Evolutionary conservation across 805 yeast genomes (phyloP), one percentile per base, ranked within the genome.

Genomic region (Candida bentonensis): DNA sequence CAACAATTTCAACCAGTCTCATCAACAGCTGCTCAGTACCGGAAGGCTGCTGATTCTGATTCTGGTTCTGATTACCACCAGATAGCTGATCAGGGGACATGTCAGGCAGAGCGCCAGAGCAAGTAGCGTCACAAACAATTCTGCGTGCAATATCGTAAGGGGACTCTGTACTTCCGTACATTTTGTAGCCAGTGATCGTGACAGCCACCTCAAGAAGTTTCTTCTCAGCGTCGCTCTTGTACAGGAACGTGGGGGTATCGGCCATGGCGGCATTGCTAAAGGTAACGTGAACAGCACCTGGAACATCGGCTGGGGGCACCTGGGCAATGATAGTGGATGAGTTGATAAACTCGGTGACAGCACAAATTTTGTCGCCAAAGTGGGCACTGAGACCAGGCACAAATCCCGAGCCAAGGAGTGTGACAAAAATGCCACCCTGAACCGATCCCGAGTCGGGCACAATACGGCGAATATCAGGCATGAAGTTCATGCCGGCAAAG

Each of bases 381-480:
- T 81, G 81, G n/a, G 89, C 95, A 21, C 69, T 67, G 46, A 89
- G 66, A 0, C 94, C 95, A 15, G 82, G 82, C 44, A 79, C 77
- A 69, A 92, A 92, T 47, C 86, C 83, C 42, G 79, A 72, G 2
- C 98, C 98, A 39, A 92, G 66, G 42, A 92, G 66, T 0, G 98
- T 92, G 5, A 92, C 84, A 60, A 89, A 98, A 34, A 88, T 80
- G 17, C 98, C 99, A 51, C 99, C 99, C 50, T 95, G 73, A 11
- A 86, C 74, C 9, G 96, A 95, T 2, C 99, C 99, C 60, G 84
- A 92, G 0, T 92, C 81, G 1, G 99, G 99, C 46, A 92, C 88
- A 9, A 92, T 81, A 47, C 95, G 72, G 59, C 86, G 89, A 44
- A 89, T 30, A 11, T 30, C 36, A 11, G 36, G 36, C 13, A 30